Conservation (phyloP, 2,329 filamentous ascomycete genomes). For the Ophidiomyces ophidiicola region DNA sequence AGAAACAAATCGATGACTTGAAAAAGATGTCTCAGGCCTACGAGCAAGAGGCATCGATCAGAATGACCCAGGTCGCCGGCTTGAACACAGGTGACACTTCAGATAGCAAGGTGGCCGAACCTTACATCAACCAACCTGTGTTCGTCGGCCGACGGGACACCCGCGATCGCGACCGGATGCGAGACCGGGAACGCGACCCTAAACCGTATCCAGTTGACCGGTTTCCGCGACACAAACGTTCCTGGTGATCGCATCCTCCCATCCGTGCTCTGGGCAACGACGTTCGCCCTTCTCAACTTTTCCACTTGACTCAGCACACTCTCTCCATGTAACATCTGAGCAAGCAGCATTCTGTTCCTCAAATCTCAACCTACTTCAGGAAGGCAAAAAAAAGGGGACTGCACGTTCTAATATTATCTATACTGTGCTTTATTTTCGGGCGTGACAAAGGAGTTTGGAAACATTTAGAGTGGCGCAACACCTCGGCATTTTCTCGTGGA, state of each 20-base stretch:
- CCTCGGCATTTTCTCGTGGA: constrained; percentile 3
- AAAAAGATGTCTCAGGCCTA: constrained; percentile 37
- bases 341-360: no score
- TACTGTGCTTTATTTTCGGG: constrained; percentile 1
- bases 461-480: constrained; percentile 9
- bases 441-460: neutral
- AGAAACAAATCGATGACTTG: constrained; percentile 42
- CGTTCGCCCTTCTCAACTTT: neutral
- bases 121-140: constrained; percentile 35
- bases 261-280: neutral
- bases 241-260: constrained; percentile 12
- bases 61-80: constrained; percentile 16
- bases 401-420: constrained; percentile 5
- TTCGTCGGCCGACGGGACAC: constrained; percentile 26
- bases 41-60: constrained; percentile 34
- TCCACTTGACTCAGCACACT: no score
- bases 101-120: constrained; percentile 21
- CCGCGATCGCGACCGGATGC: constrained; percentile 12
- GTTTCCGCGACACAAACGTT: constrained; percentile 12
- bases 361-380: neutral
- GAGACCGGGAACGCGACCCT: constrained; percentile 13
- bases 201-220: constrained; percentile 14
- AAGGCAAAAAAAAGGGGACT: neutral
- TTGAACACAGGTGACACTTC: constrained; percentile 18
- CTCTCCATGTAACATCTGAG: no score